A percentile compares a stretch with the other conserved stretches of the same genome.
Evolutionary conservation across 1,284 basidiomycete genomes (phyloP).

Genomic region (Ustilago xerochloae): DNA sequence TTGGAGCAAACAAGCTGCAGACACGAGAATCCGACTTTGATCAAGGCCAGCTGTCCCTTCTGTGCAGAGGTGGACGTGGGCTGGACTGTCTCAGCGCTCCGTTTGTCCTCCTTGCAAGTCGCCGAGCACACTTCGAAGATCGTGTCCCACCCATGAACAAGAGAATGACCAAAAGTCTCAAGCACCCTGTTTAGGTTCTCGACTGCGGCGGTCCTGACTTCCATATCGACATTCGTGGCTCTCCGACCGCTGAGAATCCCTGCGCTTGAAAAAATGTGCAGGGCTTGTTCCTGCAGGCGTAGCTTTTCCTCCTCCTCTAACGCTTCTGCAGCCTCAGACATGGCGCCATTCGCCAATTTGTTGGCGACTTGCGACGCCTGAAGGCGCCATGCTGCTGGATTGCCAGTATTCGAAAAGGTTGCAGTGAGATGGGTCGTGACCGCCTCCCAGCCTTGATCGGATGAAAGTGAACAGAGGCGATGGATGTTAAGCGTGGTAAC

Average conservation of each 20-base stretch:
- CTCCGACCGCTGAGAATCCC: constrained; percentile 74
- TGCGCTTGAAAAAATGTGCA: constrained; percentile 83
- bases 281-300: constrained; percentile 81
- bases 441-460: constrained; percentile 85
- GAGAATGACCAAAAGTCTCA: constrained; percentile 87
- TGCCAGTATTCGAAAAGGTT: constrained; percentile 76
- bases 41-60: constrained; percentile 67
- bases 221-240: constrained; percentile 70
- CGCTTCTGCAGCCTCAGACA: constrained; percentile 71
- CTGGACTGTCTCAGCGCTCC: constrained; percentile 56
- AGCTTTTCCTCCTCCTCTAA: constrained; percentile 70
- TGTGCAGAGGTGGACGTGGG: constrained; percentile 36
- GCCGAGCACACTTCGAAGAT: constrained; percentile 80
- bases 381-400: constrained; percentile 82
- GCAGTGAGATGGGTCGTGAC: constrained; percentile 82
- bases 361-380: constrained; percentile 84
- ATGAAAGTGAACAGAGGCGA: constrained; percentile 81
- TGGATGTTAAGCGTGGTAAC: constrained; percentile 85
- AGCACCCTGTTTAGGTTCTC: constrained; percentile 86
- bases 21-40: constrained; percentile 92
- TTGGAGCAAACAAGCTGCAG: constrained; percentile 91
- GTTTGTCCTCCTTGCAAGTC: constrained; percentile 34
- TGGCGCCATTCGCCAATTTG: constrained; percentile 72
- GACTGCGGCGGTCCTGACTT: constrained; percentile 85
- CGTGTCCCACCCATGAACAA: constrained; percentile 89